These are phyloP conservation scores for Penicillium macrosclerotiorum DNA, from an alignment of 495 filamentous ascomycete species.

Conservation along the genomic window DNA sequence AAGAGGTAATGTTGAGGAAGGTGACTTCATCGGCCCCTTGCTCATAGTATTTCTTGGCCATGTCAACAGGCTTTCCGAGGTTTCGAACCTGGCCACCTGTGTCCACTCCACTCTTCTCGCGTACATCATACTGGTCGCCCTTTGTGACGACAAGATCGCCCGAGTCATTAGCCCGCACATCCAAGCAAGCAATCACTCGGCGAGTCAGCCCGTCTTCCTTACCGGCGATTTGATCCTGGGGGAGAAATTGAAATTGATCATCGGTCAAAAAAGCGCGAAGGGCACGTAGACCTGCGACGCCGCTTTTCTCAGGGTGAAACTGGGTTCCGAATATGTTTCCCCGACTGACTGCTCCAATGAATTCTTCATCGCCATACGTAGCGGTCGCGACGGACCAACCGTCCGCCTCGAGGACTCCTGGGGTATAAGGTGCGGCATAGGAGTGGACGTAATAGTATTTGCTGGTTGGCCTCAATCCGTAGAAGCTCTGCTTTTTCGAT, in stretches of 20 bases:
- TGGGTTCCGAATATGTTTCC: constrained; percentile 88
- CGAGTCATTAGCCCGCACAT: constrained; percentile 93
- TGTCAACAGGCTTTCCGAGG: constrained; percentile 91
- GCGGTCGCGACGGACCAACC: constrained; percentile 90
- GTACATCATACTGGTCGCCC: constrained; percentile 98
- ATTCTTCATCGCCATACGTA: constrained; percentile 83
- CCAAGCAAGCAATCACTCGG: constrained; percentile 90
- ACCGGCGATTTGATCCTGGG: constrained; percentile 19
- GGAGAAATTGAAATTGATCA: constrained; percentile 45
- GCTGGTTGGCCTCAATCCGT: constrained; percentile 71
- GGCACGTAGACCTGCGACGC: constrained; percentile 78
- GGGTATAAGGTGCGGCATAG: constrained; percentile 76
- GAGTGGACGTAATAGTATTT: constrained; percentile 99
- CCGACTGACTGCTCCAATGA: constrained; percentile 85
- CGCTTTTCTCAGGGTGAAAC: constrained; percentile 97
- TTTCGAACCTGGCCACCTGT: constrained; percentile 80
- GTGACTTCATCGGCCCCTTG: constrained; percentile 96
- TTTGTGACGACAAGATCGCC: constrained; percentile 97
- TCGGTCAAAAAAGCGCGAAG: constrained; percentile 82
- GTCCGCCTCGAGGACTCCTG: constrained; percentile 66
- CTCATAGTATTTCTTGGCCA: constrained; percentile 92
- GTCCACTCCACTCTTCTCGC: constrained; percentile 67
- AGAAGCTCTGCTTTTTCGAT: constrained; percentile 56
- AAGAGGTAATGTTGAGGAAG: constrained; percentile 97
- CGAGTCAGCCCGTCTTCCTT: constrained; percentile 71